Percentiles rank a stretch among this genome's conserved stretches.
These are phyloP conservation scores for Macaranga tanarius DNA, from an alignment of 441 rosid species.

Conservation along the genomic window DNA sequence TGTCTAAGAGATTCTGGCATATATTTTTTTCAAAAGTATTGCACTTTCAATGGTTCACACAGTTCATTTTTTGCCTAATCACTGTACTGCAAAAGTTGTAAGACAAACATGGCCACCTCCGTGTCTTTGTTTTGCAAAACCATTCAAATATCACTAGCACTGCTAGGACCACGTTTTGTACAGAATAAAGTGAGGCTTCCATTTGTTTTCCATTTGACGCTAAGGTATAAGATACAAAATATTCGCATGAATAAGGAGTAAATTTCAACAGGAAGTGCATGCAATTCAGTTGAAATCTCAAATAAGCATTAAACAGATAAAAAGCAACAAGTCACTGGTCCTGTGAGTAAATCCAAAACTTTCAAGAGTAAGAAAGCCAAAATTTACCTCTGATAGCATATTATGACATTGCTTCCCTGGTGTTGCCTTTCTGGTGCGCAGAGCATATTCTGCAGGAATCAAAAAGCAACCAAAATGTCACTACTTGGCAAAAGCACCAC, in stretches of 20 bases:
- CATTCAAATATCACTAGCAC: slow-evolving; percentile 7
- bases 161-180: slow-evolving; percentile 1
- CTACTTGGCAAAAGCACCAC: background rate
- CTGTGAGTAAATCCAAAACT: background rate
- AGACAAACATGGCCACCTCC: slow-evolving; percentile 1
- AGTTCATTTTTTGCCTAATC: slow-evolving; percentile 2
- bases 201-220: slow-evolving; percentile 11
- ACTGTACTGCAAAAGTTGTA: slow-evolving; percentile 7
- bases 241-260: background rate
- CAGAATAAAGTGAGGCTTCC: slow-evolving; percentile 18
- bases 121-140: slow-evolving; percentile 10
- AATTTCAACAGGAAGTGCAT: background rate
- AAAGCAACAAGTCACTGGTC: background rate
- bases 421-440: slow-evolving; percentile 4
- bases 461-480: slow-evolving; percentile 2
- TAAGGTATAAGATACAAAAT: background rate
- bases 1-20: slow-evolving; percentile 17
- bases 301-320: background rate
- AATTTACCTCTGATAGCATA: background rate
- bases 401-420: background rate
- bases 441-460: background rate
- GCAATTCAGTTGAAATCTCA: slow-evolving; percentile 4
- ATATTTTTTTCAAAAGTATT: slow-evolving; percentile 5
- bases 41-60: slow-evolving; percentile 17
- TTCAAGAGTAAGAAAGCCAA: background rate